Evolutionary conservation across 768 basidiomycete genomes (phyloP), one percentile per base, ranked within the genome.

Genomic region (Mycena albidolilacea): DNA sequence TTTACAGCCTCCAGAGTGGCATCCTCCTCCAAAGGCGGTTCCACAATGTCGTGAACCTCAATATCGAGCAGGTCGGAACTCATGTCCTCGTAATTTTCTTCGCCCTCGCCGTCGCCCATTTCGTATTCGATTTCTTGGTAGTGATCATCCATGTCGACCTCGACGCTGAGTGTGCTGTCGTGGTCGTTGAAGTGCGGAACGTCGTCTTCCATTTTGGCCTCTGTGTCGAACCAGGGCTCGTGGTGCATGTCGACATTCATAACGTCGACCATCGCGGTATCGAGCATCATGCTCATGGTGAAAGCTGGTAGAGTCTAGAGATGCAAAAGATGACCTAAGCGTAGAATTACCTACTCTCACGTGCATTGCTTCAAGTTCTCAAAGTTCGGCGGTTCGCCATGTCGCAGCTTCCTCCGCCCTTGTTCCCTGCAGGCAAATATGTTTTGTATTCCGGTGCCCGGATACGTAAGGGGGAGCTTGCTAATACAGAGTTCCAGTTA

Each of bases 101-200:
- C 87, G 37, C 67, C 67, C 67, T 61, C 72, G 63, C 61, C 71
- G 61, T 89, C 87, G 11, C 82, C 82, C 89, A 90, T 90, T 58
- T 89, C 89, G 74, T 89, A 92, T 80, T 92, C 91, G 50, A 80
- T 78, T 21, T 81, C 82, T 50, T 85, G 87, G 46, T 85, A 82
- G 69, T 87, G 86, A 60, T 86, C 83, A 67, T 90, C 90, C 91
- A 93, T 92, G 70, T 93, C 91, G 57, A 93, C 86, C 78, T 93
- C 91, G 64, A 92, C 85, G 54, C 85, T 86, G 61, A 86, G 83
- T 39, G 76, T 76, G 73, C 79, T 78, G 73, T 81, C 79, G 55
- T 79, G 77, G 59, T 74, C 64, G 67, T 67, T 67, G 70, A 65
- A 72, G 72, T 77, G 65, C 30, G 59, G 81, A 62, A 78, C 78